Evolutionary conservation across 139 green algal species (phyloP).

Genomic region (Yamagishiella unicocca): DNA sequence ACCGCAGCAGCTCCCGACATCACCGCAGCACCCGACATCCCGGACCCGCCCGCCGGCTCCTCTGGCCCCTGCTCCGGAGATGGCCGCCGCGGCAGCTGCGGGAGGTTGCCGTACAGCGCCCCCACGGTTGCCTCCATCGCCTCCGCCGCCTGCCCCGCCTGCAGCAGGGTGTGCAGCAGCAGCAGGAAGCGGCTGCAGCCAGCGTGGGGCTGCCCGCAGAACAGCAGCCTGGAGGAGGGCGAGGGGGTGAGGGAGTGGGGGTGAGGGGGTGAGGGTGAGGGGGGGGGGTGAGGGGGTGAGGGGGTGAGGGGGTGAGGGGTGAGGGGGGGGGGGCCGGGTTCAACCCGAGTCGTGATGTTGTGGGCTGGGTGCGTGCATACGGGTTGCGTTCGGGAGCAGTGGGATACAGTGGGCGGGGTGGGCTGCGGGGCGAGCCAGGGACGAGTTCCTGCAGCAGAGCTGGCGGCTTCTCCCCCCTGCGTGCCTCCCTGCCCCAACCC

Average conservation of each 20-base stretch:
- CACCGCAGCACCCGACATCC: too few species aligned
- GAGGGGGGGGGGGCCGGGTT: too few species aligned
- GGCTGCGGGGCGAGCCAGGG: too few species aligned
- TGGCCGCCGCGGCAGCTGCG: not conserved
- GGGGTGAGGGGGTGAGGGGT: not conserved
- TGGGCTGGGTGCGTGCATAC: too few species aligned
- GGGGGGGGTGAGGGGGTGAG: not conserved
- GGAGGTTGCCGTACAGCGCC: constrained; percentile 2
- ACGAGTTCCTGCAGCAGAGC: too few species aligned
- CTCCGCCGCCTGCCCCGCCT: not conserved
- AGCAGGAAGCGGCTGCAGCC: not conserved
- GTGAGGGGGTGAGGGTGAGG: not conserved
- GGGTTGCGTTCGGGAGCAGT: too few species aligned
- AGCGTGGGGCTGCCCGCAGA: not conserved
- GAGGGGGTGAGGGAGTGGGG: not conserved
- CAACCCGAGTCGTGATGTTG: too few species aligned
- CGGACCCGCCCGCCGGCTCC: too few species aligned
- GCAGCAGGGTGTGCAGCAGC: constrained; percentile 20
- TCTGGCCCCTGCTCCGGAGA: not conserved
- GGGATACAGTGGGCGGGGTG: too few species aligned
- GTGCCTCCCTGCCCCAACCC: too few species aligned
- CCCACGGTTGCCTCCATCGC: not conserved
- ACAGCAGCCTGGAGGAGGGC: not conserved
- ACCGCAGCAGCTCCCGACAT: too few species aligned
- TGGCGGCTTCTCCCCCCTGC: too few species aligned